phyloP scores from a whole-genome alignment of 2,329 filamentous ascomycete genomes.

The Fusarium sp. region DNA sequence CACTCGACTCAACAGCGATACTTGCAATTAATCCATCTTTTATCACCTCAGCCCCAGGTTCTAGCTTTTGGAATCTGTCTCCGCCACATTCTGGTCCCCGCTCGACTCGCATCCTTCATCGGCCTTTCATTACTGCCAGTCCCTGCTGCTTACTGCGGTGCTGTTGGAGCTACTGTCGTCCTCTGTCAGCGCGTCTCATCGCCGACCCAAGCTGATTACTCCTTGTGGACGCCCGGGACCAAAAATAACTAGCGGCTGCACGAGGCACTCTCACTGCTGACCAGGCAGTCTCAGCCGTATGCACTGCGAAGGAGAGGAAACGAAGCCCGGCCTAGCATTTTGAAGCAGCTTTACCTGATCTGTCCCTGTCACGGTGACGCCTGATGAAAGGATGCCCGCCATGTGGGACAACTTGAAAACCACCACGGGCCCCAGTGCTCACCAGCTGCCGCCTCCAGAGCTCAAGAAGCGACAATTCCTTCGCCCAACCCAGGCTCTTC shows the following conservation, averaged over 20 bases:
- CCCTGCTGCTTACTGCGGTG: constrained; percentile 7
- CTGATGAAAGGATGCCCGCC: constrained; percentile 39
- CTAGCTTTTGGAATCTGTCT: constrained; percentile 17
- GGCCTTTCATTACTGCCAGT: neutral
- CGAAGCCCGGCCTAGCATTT: neutral
- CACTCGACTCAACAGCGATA: neutral
- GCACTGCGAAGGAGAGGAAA: neutral
- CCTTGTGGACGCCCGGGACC: constrained; percentile 20
- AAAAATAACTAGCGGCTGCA: constrained; percentile 41
- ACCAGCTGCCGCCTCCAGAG: constrained; percentile 40
- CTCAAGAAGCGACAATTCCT: constrained; percentile 45
- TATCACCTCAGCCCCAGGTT: constrained; percentile 16
- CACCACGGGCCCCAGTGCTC: constrained; percentile 34
- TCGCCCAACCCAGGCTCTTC: constrained; percentile 31
- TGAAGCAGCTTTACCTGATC: constrained; percentile 18
- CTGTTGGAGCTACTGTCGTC: constrained; percentile 13
- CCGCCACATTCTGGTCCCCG: constrained; percentile 18
- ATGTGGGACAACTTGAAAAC: constrained; percentile 45
- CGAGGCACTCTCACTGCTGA: constrained; percentile 22
- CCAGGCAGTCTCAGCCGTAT: constrained; percentile 2
- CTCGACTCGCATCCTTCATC: neutral
- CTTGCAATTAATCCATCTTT: constrained; percentile 6
- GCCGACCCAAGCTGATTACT: constrained; percentile 17
- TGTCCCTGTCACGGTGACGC: constrained; percentile 12
- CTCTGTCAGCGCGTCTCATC: constrained; percentile 35